Evolutionary conservation across 805 yeast genomes (phyloP).

Genomic region (Wickerhamiella sorbophila): DNA sequence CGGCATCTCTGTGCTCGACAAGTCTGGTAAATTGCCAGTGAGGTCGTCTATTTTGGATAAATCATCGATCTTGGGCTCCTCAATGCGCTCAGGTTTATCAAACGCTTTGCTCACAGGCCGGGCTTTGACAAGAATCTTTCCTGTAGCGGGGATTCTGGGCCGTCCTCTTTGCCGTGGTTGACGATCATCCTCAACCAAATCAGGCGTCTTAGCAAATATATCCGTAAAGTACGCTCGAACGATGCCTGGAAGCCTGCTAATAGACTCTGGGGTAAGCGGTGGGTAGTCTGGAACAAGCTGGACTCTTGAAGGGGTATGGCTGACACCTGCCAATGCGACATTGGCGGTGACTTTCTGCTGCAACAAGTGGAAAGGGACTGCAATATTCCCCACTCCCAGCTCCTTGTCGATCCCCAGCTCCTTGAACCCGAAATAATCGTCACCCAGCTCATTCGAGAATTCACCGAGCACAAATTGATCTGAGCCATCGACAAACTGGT

Average conservation of each 20-base stretch:
- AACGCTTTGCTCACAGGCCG: constrained; percentile 18
- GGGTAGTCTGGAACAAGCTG: constrained; percentile 36
- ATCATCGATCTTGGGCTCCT: constrained; percentile 3
- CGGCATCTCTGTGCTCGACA: background rate
- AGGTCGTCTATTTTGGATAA: background rate
- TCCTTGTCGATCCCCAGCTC: constrained; percentile 90
- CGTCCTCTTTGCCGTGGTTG: constrained; percentile 67
- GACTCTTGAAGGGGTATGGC: constrained; percentile 30
- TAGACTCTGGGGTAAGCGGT: constrained; percentile 37
- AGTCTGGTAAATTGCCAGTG: background rate
- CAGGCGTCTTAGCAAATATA: constrained; percentile 17
- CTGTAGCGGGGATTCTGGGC: constrained; percentile 21
- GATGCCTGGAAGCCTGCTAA: constrained; percentile 41
- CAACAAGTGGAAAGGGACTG: constrained; percentile 79
- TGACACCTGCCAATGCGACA: constrained; percentile 19
- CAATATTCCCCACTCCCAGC: constrained; percentile 64
- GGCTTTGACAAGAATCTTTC: constrained; percentile 40
- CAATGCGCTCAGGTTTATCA: constrained; percentile 7
- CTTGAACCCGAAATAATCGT: constrained; percentile 93
- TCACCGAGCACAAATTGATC: constrained; percentile 93
- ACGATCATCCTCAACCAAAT: constrained; percentile 65
- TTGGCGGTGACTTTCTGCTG: constrained; percentile 31
- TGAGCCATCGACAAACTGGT: constrained; percentile 73
- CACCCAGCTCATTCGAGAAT: constrained; percentile 85
- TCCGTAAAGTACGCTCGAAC: constrained; percentile 39